Base-by-base conservation (phyloP, 345 rosid genomes). In the Hibiscus syriacus region DNA sequence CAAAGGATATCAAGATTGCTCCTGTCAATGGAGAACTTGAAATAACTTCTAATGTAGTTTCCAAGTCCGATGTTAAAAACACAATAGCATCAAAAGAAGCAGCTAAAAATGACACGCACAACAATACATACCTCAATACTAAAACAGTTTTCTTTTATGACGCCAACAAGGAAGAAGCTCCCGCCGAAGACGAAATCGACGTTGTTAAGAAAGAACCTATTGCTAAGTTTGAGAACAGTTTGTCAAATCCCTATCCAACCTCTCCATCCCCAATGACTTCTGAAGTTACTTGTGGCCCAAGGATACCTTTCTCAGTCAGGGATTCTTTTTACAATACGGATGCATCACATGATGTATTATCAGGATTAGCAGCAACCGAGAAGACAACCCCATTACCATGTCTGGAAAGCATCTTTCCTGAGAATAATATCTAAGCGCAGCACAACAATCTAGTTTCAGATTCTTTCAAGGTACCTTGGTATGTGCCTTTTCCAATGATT, bases 251-350 rank as follows among this genome's bases (percentile, higher is more conserved):
- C 46, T 16, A 36, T 9, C 8, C 3, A 13, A 43, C 6, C 46
- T 46, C 55, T 3, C 67, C 17, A 29, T 45, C 61, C 41, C 52
- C 48, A 38, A 14, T 16, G 27, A 0, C 16, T 20, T 48, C 29
- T 22, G 65, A 34, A 54, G 6, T 65, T 43, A 25, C 45, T 5
- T 58, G 38, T 20, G n/a, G 46, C 6, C 13, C 72, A 17, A 66
- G 79, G 59, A 26, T 34, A 39, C 79, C 72, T 4, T 68, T 75
- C 30, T 25, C 69, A 1, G 66, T 39, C 64, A 68, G 23, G 62
- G 70, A 76, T 54, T 71, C 78, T 3, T 65, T 70, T n/a, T 65
- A 48, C 71, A 67, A 71, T 49, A 25, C n/a, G 17, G 61, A 71
- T 1, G 29, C 23, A 19, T 29, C 66, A 1, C 9, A 17, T 30